Evolutionary conservation across 2,329 filamentous ascomycete genomes (phyloP).

Genomic region (Fusarium burgessii): DNA sequence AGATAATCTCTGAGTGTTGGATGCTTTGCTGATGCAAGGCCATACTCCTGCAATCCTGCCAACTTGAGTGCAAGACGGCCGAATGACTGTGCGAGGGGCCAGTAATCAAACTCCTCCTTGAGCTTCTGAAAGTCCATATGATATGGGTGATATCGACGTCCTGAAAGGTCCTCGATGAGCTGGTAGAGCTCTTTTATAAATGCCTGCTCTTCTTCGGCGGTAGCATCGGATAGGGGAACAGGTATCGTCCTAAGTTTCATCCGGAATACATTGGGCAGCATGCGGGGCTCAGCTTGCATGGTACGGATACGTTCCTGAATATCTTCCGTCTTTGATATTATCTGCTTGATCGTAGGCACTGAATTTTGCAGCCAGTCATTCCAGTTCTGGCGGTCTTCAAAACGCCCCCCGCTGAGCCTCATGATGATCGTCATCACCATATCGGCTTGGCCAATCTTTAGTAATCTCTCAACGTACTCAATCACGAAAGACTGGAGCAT

Average conservation of each 20-base stretch:
- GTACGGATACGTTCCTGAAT: background rate
- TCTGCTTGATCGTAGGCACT: conserved; percentile 34
- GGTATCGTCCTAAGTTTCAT: conserved; percentile 30
- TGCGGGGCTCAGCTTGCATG: background rate
- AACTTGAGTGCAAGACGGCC: conserved; percentile 26
- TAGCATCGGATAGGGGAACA: conserved; percentile 12
- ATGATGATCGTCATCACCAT: background rate
- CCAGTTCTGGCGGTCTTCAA: conserved; percentile 24
- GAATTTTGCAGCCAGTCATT: conserved; percentile 37
- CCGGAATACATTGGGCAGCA: conserved; percentile 31
- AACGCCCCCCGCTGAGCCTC: background rate
- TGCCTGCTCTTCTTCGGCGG: background rate
- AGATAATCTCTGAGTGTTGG: conserved; percentile 36
- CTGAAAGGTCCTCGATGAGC: conserved; percentile 25
- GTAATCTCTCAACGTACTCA: background rate
- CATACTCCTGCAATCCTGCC: background rate
- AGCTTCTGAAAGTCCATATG: conserved; percentile 39
- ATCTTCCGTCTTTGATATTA: conserved; percentile 30
- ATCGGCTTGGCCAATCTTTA: background rate
- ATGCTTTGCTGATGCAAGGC: background rate
- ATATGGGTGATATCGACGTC: conserved; percentile 34
- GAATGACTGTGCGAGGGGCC: background rate
- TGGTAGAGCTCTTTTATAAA: conserved; percentile 27
- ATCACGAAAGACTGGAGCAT: conserved; percentile 25
- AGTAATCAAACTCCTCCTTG: conserved; percentile 21